Evolutionary conservation across 2,329 filamentous ascomycete species (phyloP).

Genomic region (Lecanosticta acicola): DNA sequence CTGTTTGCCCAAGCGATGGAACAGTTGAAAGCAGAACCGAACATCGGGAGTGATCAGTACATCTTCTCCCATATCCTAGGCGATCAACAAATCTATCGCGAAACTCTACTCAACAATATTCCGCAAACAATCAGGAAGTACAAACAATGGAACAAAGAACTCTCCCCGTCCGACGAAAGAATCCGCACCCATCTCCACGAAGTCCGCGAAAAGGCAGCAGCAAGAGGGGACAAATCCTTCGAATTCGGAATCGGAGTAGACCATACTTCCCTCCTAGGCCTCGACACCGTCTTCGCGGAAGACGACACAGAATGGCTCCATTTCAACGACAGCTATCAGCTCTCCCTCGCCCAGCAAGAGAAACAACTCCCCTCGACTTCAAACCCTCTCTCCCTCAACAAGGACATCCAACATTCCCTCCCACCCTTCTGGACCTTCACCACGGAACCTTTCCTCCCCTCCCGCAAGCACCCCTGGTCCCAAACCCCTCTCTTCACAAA

Average conservation of each 20-base stretch:
- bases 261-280: slow-evolving; percentile 23
- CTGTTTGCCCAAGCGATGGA: slow-evolving; percentile 30
- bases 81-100: slow-evolving; percentile 30
- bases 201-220: slow-evolving; percentile 21
- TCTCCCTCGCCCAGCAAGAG: slow-evolving; percentile 13
- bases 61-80: slow-evolving; percentile 30
- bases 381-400: slow-evolving; percentile 8
- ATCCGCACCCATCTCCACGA: slow-evolving; percentile 18
- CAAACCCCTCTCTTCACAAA: slow-evolving; percentile 24
- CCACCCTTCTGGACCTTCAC: slow-evolving; percentile 24
- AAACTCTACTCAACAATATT: slow-evolving; percentile 11
- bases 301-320: slow-evolving; percentile 25
- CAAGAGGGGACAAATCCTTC: slow-evolving; percentile 39
- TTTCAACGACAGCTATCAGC: slow-evolving; percentile 14
- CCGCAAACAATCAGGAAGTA: slow-evolving; percentile 9
- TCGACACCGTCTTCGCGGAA: slow-evolving; percentile 25
- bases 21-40: slow-evolving; percentile 24
- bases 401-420: slow-evolving; percentile 19
- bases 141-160: slow-evolving; percentile 4
- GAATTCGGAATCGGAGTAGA: slow-evolving; percentile 32
- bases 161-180: slow-evolving; percentile 11
- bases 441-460: slow-evolving; percentile 15
- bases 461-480: slow-evolving; percentile 15
- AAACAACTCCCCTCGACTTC: slow-evolving; percentile 7
- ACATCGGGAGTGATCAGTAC: slow-evolving; percentile 35